Conservation (phyloP, 2,329 filamentous ascomycete species). For the Lachnellula cervina region DNA sequence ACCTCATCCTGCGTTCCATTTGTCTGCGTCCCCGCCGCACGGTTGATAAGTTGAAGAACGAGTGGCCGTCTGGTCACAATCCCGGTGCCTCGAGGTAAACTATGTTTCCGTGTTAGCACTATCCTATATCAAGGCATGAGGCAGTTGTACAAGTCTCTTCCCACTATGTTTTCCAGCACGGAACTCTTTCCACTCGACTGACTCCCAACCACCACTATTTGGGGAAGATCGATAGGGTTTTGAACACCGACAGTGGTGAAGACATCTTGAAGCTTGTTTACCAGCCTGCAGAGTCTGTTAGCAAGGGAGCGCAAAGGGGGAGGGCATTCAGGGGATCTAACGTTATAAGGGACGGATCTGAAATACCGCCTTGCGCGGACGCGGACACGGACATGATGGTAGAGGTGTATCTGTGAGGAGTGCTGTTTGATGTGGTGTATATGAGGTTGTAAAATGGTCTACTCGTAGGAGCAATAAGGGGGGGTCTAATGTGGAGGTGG, state of each 20-base stretch:
- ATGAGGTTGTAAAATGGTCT: constrained; percentile 1
- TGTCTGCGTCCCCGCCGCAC: constrained; percentile 54
- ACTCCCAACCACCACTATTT: constrained; percentile 96
- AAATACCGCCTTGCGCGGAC: constrained; percentile 50
- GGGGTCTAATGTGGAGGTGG: not conserved
- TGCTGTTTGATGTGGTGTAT: constrained; percentile 4
- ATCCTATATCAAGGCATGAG: constrained; percentile 11
- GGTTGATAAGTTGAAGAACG: constrained; percentile 97
- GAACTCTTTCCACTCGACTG: constrained; percentile 99
- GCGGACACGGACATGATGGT: constrained; percentile 27
- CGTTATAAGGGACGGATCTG: constrained; percentile 63
- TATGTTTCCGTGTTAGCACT: constrained; percentile 39
- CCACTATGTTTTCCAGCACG: constrained; percentile 97
- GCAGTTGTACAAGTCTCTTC: constrained; percentile 85
- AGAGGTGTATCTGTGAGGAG: constrained; percentile 3
- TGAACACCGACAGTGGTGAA: constrained; percentile 97
- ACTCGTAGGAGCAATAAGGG: not conserved
- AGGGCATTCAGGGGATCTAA: constrained; percentile 34
- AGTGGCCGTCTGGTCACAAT: constrained; percentile 96
- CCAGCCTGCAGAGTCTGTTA: constrained; percentile 53
- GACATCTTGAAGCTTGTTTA: constrained; percentile 99
- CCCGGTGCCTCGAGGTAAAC: constrained; percentile 91
- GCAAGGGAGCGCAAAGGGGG: constrained; percentile 23
- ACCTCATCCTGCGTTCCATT: constrained; percentile 70
- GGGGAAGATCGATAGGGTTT: constrained; percentile 97